Evolutionary conservation across 129 eudicot species (phyloP).

Genomic region (Solidago caesia): DNA sequence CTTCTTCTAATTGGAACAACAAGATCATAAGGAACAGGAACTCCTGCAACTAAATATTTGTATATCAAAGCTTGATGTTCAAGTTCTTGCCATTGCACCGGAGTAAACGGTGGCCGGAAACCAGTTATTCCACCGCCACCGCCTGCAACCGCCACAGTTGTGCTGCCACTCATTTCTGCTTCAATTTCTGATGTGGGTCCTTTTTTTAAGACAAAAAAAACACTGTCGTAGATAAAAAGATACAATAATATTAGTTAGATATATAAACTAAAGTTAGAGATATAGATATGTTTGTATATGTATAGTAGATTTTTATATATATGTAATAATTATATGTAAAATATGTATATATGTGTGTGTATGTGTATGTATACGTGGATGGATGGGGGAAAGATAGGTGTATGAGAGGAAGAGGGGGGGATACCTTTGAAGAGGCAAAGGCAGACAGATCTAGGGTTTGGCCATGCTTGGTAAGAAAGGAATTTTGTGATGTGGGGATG

Average conservation of each 20-base stretch:
- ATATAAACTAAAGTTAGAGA: slow-evolving; percentile 28
- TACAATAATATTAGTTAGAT: background rate
- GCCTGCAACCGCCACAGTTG: slow-evolving; percentile 39
- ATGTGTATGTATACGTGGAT: slow-evolving; percentile 29
- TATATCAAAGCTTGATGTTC: slow-evolving; percentile 82
- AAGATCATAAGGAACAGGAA: slow-evolving; percentile 74
- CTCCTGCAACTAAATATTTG: slow-evolving; percentile 66
- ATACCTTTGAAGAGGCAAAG: slow-evolving; percentile 49
- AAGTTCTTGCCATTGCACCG: slow-evolving; percentile 75
- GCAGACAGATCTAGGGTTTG: slow-evolving; percentile 94
- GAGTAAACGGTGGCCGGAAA: slow-evolving; percentile 56
- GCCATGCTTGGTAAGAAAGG: slow-evolving; percentile 46
- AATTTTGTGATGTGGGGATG: slow-evolving; percentile 31
- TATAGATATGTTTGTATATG: background rate
- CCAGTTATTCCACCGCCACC: slow-evolving; percentile 39
- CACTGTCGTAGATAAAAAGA: slow-evolving; percentile 11
- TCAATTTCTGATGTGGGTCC: background rate
- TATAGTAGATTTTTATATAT: background rate
- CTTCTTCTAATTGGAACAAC: slow-evolving; percentile 69
- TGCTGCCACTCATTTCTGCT: slow-evolving; percentile 40
- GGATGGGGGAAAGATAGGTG: slow-evolving; percentile 17
- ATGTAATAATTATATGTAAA: background rate
- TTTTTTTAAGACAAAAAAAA: background rate
- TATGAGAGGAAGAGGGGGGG: background rate
- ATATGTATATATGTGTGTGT: background rate